Evolutionary conservation across 2,329 filamentous ascomycete species (phyloP).

Genomic region (Rachicladosporium sp.): DNA sequence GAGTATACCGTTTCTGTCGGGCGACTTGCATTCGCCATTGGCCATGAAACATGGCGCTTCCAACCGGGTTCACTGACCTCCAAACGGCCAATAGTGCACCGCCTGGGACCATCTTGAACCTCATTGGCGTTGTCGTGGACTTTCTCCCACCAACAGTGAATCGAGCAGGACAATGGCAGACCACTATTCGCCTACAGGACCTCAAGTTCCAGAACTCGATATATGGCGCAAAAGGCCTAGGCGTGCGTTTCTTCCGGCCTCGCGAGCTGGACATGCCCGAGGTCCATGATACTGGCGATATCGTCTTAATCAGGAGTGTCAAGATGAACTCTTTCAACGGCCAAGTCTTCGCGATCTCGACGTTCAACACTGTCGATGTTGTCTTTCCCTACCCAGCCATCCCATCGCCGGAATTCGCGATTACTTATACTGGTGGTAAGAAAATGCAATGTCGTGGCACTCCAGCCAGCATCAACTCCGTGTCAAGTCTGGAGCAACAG

Average conservation of each 20-base stretch:
- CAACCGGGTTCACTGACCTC: constrained; percentile 17
- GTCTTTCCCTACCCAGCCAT: constrained; percentile 17
- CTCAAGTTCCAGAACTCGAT: constrained; percentile 8
- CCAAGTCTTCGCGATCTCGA: constrained; percentile 14
- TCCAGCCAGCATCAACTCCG: constrained; percentile 7
- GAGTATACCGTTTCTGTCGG: too few species aligned
- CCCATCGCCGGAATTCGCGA: constrained; percentile 14
- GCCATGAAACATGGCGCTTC: constrained; percentile 3
- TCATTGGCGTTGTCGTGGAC: constrained; percentile 63
- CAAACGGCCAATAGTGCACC: constrained; percentile 8
- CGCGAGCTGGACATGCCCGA: constrained; percentile 24
- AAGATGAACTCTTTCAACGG: constrained; percentile 13
- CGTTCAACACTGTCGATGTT: constrained; percentile 11
- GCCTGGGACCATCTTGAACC: constrained; percentile 32
- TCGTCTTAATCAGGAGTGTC: constrained; percentile 45
- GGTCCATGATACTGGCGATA: constrained; percentile 42
- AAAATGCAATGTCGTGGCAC: constrained; percentile 7
- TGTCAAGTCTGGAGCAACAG: constrained; percentile 17
- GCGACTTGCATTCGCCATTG: too few species aligned
- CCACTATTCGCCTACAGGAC: constrained; percentile 30
- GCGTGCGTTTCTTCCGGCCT: constrained; percentile 49
- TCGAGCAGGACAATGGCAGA: constrained; percentile 25
- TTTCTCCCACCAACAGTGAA: constrained; percentile 42
- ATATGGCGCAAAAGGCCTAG: constrained; percentile 12
- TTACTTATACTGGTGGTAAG: constrained; percentile 14